Evolutionary conservation across 768 basidiomycete genomes (phyloP), one percentile per base, ranked within the genome.

Genomic region (Lentinus brumalis): DNA sequence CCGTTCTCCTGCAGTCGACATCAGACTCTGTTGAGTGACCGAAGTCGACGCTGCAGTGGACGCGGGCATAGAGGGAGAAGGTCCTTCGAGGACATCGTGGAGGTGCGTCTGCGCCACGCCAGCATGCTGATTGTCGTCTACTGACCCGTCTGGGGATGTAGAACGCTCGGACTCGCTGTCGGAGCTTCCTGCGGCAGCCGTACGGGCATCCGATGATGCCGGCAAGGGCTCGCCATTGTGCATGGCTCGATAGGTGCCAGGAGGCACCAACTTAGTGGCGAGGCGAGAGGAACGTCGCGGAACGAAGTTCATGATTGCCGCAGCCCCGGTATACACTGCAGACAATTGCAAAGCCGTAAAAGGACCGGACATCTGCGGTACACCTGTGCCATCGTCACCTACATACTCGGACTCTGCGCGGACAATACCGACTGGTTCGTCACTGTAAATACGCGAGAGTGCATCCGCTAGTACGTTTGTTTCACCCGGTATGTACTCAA

Each of bases 401-500:
- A 54, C 46, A 32, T 60, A 64, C 50, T 64, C 63, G 3, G 52
- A 54, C 7, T 8, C 15, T 2, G 63, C 55, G 18, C 63, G 50
- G 15, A 45, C 57, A 5, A 39, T 57, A 0, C 63, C 64, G 5
- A 41, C 5, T 1, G 51, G n/a, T n/a, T 71, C 67, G 46, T 69
- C 56, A 12, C 39, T 53, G 38, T 62, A 61, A 8, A 61, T 51
- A 14, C 50, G 47, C 5, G 49, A 62, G 12, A 62, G 38, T 8
- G 56, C 39, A 53, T 70, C 69, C 14, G 62, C 62, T 6, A 67
- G 31, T 3, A 54, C 49, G 40, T 70, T 70, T 16, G 47, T 41
- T 11, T 50, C 50, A 0, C 69, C 69, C 11, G 66, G 68, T n/a
- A 69, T 47, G 59, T 70, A 67, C 10, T 63, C 5, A 2, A 70